These are phyloP conservation scores for Solanum chmielewskii DNA, from an alignment of 257 asterid species.

Conservation along the genomic window DNA sequence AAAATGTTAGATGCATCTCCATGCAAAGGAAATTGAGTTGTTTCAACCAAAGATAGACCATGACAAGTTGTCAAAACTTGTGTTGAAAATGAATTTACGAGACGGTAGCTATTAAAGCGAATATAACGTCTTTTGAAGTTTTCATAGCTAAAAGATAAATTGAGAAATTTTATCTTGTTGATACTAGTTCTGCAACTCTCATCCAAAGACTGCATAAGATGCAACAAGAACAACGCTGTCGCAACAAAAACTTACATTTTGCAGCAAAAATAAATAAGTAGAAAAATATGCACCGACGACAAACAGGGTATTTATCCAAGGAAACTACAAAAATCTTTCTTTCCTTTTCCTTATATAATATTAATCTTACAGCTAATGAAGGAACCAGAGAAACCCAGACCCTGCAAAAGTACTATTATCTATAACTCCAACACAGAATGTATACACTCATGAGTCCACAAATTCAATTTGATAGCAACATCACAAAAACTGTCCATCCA, in stretches of 20 bases:
- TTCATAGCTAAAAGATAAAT: neutral
- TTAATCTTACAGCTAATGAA: neutral
- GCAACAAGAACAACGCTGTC: neutral
- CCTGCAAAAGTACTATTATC: neutral
- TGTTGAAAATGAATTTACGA: neutral
- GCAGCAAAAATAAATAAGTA: neutral
- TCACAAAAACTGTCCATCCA: neutral
- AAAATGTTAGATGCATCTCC: neutral
- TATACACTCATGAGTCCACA: neutral
- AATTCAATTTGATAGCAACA: neutral
- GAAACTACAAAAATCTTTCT: neutral
- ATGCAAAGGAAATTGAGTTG: neutral
- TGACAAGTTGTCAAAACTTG: neutral
- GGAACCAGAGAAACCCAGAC: neutral
- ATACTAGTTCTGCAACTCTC: neutral
- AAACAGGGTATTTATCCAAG: neutral
- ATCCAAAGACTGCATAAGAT: neutral
- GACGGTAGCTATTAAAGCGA: neutral
- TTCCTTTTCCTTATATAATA: neutral
- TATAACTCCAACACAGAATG: neutral
- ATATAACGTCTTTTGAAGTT: neutral
- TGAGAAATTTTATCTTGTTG: neutral
- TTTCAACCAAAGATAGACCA: neutral
- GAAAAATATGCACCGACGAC: neutral
- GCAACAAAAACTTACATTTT: neutral